These are phyloP conservation scores for Lithospermum erythrorhizon DNA, from an alignment of 257 asterid genomes.

Conservation along the genomic window DNA sequence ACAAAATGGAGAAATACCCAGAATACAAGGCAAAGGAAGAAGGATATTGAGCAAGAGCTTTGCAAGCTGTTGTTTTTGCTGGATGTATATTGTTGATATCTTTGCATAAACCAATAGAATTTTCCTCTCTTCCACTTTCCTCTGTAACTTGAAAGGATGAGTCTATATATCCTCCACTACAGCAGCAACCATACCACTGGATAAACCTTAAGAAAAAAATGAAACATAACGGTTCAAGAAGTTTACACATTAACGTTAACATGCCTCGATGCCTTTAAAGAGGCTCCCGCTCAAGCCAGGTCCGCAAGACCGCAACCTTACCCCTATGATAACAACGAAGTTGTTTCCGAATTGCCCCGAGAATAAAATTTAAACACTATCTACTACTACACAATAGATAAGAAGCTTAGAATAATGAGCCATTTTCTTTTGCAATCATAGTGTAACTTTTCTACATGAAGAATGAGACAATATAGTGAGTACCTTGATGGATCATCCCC, in stretches of 20 bases:
- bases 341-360: no score
- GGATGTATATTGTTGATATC: slow-evolving; percentile 44
- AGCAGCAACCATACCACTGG: slow-evolving; percentile 74
- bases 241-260: no score
- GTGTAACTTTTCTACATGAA: not conserved
- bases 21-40: slow-evolving; percentile 53
- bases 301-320: no score
- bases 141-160: slow-evolving; percentile 16
- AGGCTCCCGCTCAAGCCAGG: no score
- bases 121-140: slow-evolving; percentile 23
- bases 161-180: slow-evolving; percentile 45
- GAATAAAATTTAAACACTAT: no score
- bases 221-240: slow-evolving; percentile 4
- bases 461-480: not conserved
- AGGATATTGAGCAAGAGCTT: slow-evolving; percentile 47
- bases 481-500: slow-evolving; percentile 86
- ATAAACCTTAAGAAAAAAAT: slow-evolving; percentile 39
- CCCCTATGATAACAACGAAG: no score
- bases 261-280: no score
- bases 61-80: slow-evolving; percentile 43
- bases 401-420: no score
- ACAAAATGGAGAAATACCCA: slow-evolving; percentile 32
- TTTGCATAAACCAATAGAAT: slow-evolving; percentile 31
- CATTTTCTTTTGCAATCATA: not conserved
- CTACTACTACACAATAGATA: no score